Percentiles rank a stretch among this genome's conserved stretches.
Evolutionary conservation across 257 asterid species (phyloP).

Genomic region (Ehretia macrophylla): DNA sequence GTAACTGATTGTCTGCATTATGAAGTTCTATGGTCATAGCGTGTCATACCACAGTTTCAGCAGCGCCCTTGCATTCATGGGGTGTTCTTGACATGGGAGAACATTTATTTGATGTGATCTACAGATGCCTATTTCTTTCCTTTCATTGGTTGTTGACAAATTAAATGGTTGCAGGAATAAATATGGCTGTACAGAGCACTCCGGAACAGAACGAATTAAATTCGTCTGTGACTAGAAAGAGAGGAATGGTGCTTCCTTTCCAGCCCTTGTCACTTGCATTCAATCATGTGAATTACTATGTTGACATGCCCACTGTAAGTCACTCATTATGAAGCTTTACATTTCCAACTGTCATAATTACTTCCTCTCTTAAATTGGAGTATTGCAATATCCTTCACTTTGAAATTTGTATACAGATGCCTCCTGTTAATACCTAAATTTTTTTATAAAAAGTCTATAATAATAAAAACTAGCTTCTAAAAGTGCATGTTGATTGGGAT

Average conservation of each 20-base stretch:
- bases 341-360: constrained; percentile 2
- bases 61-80: no score
- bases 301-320: constrained; percentile 94
- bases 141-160: constrained; percentile 1
- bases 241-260: constrained; percentile 95
- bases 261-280: constrained; percentile 83
- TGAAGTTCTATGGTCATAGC: no score
- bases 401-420: no score
- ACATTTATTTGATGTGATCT: neutral
- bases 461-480: no score
- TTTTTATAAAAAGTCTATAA: no score
- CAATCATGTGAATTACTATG: constrained; percentile 79
- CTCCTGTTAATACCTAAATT: no score
- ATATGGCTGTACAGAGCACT: constrained; percentile 31
- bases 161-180: constrained; percentile 38
- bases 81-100: no score
- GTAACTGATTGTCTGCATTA: no score
- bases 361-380: neutral
- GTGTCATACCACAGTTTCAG: no score
- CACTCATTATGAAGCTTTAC: neutral
- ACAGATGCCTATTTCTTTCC: constrained; percentile 1
- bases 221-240: constrained; percentile 28
- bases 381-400: no score
- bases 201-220: constrained; percentile 23
- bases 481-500: no score